Evolutionary conservation across 2,329 filamentous ascomycete genomes (phyloP).

Genomic region (Aureobasidium mangrovei): DNA sequence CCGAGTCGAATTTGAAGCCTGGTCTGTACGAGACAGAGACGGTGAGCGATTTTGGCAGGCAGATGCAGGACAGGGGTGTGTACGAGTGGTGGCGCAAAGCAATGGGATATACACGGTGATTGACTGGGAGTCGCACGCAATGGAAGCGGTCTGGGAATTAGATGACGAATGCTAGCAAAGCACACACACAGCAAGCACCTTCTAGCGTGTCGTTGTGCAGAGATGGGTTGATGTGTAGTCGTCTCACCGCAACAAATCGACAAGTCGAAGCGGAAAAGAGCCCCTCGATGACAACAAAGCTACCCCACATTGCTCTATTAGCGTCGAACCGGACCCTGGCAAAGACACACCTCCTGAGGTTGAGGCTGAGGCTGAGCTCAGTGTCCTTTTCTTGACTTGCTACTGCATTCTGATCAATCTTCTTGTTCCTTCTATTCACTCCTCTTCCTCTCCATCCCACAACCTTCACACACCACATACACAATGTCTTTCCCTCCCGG

Average conservation of each 20-base stretch:
- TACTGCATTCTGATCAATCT: neutral
- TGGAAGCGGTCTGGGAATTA: neutral
- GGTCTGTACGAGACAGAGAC: slow-evolving; percentile 50
- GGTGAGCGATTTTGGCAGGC: slow-evolving; percentile 54
- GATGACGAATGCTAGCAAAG: neutral
- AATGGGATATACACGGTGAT: slow-evolving; percentile 46
- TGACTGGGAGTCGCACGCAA: neutral
- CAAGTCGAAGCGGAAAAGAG: too few species aligned
- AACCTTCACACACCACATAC: neutral
- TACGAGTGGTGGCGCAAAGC: slow-evolving; percentile 58
- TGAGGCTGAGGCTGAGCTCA: too few species aligned
- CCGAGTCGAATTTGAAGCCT: slow-evolving; percentile 28
- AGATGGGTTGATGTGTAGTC: too few species aligned
- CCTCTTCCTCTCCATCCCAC: neutral
- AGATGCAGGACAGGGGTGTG: slow-evolving; percentile 53
- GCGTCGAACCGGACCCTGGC: too few species aligned
- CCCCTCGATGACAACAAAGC: too few species aligned
- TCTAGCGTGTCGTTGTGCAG: too few species aligned
- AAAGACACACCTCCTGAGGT: too few species aligned
- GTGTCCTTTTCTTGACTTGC: too few species aligned
- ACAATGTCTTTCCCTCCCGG: slow-evolving; percentile 43
- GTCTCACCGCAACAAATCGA: neutral
- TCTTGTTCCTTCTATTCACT: neutral
- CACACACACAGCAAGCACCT: too few species aligned
- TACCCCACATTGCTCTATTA: too few species aligned